Percentiles rank a stretch among this genome's conserved stretches.
These are phyloP conservation scores for Erysimum cheiranthoides DNA, from an alignment of 345 rosid genomes.

Conservation along the genomic window DNA sequence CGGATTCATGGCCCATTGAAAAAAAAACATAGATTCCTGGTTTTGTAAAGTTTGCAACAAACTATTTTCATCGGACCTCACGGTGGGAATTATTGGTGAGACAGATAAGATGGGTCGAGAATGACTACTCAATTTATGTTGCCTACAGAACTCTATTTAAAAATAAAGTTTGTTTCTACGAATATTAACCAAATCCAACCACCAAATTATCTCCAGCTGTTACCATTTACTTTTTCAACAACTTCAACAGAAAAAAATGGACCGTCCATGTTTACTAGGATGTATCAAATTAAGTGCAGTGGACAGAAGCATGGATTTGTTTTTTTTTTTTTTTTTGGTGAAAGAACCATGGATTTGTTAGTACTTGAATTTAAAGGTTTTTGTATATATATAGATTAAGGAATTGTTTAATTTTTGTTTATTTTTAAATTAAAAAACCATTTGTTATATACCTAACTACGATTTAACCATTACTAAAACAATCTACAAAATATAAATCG, in stretches of 20 bases:
- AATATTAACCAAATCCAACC: constrained; percentile 21
- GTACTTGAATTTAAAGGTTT: no score
- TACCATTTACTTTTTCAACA: constrained; percentile 32
- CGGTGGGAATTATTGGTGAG: constrained; percentile 34
- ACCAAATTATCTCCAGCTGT: constrained; percentile 38
- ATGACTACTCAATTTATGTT: background rate
- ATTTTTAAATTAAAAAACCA: no score
- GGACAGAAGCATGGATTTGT: background rate
- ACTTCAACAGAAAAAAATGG: background rate
- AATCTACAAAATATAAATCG: no score
- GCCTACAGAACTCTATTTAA: background rate
- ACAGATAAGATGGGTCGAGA: constrained; percentile 38
- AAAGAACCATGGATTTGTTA: background rate
- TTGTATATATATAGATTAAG: no score
- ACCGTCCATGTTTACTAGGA: constrained; percentile 16
- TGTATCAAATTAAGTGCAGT: background rate
- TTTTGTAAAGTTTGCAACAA: constrained; percentile 26
- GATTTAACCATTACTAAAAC: no score
- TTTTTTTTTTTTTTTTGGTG: no score
- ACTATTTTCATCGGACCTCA: constrained; percentile 21
- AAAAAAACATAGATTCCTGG: constrained; percentile 40
- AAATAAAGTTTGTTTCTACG: background rate
- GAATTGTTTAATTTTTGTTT: no score
- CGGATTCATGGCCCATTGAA: constrained; percentile 36
- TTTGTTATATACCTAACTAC: no score